These are phyloP conservation scores for Penicillium cataractarum DNA, from an alignment of 495 filamentous ascomycete genomes.

Conservation along the genomic window DNA sequence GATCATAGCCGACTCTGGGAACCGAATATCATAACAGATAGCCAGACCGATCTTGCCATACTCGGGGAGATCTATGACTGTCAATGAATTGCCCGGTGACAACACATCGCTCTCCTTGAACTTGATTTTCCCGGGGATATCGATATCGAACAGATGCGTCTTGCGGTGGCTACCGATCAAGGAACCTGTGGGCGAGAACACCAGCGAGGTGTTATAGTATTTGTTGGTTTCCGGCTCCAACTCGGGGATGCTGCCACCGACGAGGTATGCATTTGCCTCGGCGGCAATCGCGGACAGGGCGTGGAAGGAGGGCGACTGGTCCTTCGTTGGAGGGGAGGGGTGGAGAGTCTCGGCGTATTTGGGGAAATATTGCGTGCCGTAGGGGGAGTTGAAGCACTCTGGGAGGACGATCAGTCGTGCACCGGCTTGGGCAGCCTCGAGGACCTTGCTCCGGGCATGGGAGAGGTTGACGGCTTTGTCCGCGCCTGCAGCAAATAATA, in stretches of 20 bases:
- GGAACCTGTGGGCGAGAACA: constrained; percentile 74
- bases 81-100: constrained; percentile 77
- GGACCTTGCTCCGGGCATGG: constrained; percentile 78
- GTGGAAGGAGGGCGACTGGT: constrained; percentile 79
- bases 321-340: constrained; percentile 71
- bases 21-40: constrained; percentile 97
- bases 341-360: constrained; percentile 88
- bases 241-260: constrained; percentile 95
- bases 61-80: constrained; percentile 79
- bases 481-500: constrained; percentile 50
- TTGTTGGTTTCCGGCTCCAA: constrained; percentile 63
- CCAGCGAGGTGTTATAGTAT: constrained; percentile 89
- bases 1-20: constrained; percentile 91
- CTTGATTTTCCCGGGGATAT: constrained; percentile 90
- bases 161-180: constrained; percentile 91
- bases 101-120: constrained; percentile 92
- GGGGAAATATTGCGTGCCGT: constrained; percentile 88
- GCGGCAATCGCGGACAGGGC: constrained; percentile 77
- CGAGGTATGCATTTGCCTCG: constrained; percentile 74
- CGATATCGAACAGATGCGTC: constrained; percentile 98
- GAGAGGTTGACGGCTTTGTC: constrained; percentile 86
- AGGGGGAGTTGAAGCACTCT: constrained; percentile 98
- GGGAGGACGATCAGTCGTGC: constrained; percentile 66
- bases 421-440: constrained; percentile 74
- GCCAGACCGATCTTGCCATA: constrained; percentile 84